phyloP scores from a whole-genome alignment of 495 filamentous ascomycete genomes.

The Penicillium paradoxum region DNA sequence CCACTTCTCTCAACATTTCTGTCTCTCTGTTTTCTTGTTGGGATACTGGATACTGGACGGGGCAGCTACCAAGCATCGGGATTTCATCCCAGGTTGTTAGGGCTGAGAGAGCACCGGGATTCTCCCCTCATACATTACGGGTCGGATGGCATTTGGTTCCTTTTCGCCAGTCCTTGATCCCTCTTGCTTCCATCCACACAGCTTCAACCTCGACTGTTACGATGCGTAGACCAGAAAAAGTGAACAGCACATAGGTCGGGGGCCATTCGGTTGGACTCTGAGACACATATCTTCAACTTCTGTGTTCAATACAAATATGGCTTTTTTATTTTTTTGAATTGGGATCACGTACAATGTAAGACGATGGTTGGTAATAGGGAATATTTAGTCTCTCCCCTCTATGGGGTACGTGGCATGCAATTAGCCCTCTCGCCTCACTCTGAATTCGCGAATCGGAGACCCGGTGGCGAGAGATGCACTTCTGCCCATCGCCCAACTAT shows the following conservation, averaged over 20 bases:
- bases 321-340: slow-evolving; percentile 9
- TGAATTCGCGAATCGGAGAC: slow-evolving; percentile 1
- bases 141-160: slow-evolving; percentile 35
- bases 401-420: slow-evolving; percentile 4
- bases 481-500: slow-evolving; percentile 5
- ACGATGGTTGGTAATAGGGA: not conserved
- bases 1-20: slow-evolving; percentile 3
- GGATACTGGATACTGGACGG: slow-evolving; percentile 2
- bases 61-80: slow-evolving; percentile 6
- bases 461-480: slow-evolving; percentile 1
- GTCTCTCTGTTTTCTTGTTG: slow-evolving; percentile 8
- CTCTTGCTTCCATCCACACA: slow-evolving; percentile 17
- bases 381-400: not conserved
- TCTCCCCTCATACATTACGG: slow-evolving; percentile 21
- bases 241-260: slow-evolving; percentile 25
- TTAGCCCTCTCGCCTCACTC: slow-evolving; percentile 8
- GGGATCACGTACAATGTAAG: not conserved
- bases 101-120: not conserved
- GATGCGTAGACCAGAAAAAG: slow-evolving; percentile 28
- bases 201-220: slow-evolving; percentile 18
- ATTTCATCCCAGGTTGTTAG: slow-evolving; percentile 5
- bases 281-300: slow-evolving; percentile 19
- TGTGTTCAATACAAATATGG: slow-evolving; percentile 18
- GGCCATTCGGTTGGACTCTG: slow-evolving; percentile 12
- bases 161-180: slow-evolving; percentile 30